phyloP scores from a whole-genome alignment of 768 basidiomycete genomes.

The Termitomyces heimii region DNA sequence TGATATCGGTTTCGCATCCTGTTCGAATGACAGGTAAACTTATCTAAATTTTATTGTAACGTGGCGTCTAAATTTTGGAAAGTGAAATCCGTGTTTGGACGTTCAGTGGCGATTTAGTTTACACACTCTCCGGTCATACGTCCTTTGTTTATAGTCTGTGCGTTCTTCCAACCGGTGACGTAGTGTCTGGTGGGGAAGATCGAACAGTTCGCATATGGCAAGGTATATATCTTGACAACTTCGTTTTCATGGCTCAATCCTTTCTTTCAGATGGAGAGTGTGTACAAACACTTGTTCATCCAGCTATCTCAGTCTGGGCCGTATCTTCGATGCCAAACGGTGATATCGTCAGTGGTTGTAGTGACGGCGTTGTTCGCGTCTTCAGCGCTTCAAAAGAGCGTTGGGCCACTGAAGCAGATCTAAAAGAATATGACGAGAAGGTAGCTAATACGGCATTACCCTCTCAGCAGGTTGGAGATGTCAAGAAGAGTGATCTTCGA shows the following conservation, averaged over 20 bases:
- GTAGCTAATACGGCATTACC: slow-evolving; percentile 79
- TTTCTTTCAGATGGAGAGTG: slow-evolving; percentile 71
- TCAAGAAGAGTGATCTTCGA: slow-evolving; percentile 88
- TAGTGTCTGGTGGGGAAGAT: slow-evolving; percentile 93
- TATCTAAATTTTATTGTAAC: slow-evolving; percentile 7
- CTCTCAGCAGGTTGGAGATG: slow-evolving; percentile 83
- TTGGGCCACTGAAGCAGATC: slow-evolving; percentile 59
- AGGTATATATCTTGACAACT: slow-evolving; percentile 38
- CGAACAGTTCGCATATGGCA: slow-evolving; percentile 89
- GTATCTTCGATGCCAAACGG: slow-evolving; percentile 84
- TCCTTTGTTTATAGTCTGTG: slow-evolving; percentile 94
- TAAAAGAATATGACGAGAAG: slow-evolving; percentile 66
- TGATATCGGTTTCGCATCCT: slow-evolving; percentile 91
- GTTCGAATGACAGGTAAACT: slow-evolving; percentile 83
- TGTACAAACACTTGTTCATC: slow-evolving; percentile 83
- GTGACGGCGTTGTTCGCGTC: slow-evolving; percentile 82
- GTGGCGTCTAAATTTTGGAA: neutral
- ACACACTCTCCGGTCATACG: slow-evolving; percentile 88
- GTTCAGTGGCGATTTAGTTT: slow-evolving; percentile 68
- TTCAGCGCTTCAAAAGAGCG: slow-evolving; percentile 74
- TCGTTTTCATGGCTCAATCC: neutral
- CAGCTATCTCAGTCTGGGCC: slow-evolving; percentile 96
- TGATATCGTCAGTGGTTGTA: slow-evolving; percentile 89
- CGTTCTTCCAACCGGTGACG: slow-evolving; percentile 72
- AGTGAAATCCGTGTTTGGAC: slow-evolving; percentile 95